Evolutionary conservation across 192 early-diverging fungal genomes (phyloP), one percentile per base, ranked within the genome.

Genomic region (Coemansia sp.): DNA sequence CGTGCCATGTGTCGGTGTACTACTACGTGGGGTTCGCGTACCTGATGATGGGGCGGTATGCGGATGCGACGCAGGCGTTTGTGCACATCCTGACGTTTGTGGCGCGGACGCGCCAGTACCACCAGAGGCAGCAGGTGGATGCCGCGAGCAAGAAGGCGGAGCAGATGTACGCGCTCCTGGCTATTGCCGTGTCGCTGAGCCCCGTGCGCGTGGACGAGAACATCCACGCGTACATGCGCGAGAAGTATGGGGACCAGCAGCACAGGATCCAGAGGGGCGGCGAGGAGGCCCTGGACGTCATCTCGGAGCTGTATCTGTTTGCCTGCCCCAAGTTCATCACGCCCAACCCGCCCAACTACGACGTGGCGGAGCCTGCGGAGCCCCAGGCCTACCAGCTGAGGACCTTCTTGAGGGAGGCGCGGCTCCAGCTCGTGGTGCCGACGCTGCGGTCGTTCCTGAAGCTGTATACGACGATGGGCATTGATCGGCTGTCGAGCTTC

Each of bases 21-120:
- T 98, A 98, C 85, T 96, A 96, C 81, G 92, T 96, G 35, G 96
- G 94, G 40, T 96, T 98, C 74, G 88, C 94, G 34, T 98, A 96
- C 85, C 89, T 96, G 92, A 98, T 98, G 96, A 93, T 96, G 93
- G 85, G 94, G 48, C 86, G 96, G 66, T 98, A 96, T 71, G 88
- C 93, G 39, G 96, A 98, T 71, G 96, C 96, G 55, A 93, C 95
- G 83, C 91, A 90, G 71, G 88, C 92, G 8, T 94, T 96, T 82
- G 88, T 90, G 20, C 92, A 93, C 71, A 91, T 98, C 69, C 85
- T 96, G 59, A 86, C 89, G 18, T 96, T 94, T 75, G 91, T 98
- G 50, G 85, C 90, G 60, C 86, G 94, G 59, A 96, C 93, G 28
- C 93, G 91, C 86, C 94, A 95, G 79, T 98, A 95, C 85, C 94